Base-by-base conservation (phyloP, 768 basidiomycete species). In the Grammothele lineata region DNA sequence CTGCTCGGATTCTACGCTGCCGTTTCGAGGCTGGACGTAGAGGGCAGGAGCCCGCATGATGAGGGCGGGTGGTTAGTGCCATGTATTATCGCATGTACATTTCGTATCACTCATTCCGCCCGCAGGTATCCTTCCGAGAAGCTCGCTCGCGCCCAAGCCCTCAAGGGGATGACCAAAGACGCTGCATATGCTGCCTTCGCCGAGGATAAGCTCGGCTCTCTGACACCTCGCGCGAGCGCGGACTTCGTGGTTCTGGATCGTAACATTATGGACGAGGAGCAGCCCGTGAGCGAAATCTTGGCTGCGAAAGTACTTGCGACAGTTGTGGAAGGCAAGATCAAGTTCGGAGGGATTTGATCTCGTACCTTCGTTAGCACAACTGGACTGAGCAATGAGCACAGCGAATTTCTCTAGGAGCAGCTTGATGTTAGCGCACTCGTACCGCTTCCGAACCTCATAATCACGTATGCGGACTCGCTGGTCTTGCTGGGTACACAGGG, bases 1-100 rank as follows among this genome's bases (percentile, higher is more conserved):
- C 68, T 97, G 26, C 70, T 87, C 3, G 91, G 90, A 0, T 94
- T 96, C 66, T 92, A 93, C 56, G 92, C 95, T 5, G 91, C 92
- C 0, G 76, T 92, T 2, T 75, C 91, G 1, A 77, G 94, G 12
- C 70, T 90, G 5, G 75, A 77, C 19, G 70, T 73, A 2, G 71
- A 78, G 11, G 92, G 92, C 0, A 68, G 70, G 15, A 92, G 89
- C 18, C 95, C 94, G 0, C 89, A 94, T 48, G 94, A 93, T 1
- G 43, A 69, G 3, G 76, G 68, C 22, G 94, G 94, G 50, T 98
- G 94, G 94, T 91, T 50, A 44, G 78, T 61, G 19, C 21, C 26
- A 19, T 26, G 46, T n/a, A n/a, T 45, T 34, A n/a, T n/a, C n/a
- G n/a, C n/a, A 23, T 40, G 15, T 23, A 6, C n/a, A 30, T 38